Base-by-base conservation (phyloP, 257 asterid species). In the Capsicum chinense region DNA sequence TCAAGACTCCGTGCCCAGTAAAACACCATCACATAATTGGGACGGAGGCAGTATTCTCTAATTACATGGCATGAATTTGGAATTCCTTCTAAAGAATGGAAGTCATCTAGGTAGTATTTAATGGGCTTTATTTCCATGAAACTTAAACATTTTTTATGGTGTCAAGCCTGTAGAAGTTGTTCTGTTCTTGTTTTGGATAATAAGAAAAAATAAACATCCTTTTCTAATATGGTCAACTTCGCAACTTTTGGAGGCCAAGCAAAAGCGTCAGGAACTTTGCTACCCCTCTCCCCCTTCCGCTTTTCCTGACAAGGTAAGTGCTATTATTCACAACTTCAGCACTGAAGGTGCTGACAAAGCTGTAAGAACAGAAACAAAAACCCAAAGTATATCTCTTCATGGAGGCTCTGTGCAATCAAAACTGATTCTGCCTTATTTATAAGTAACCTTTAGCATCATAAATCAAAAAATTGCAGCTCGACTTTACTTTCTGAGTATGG, bases 401-500 rank as follows among this genome's bases (percentile, higher is more conserved):
- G 39, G 39, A 47, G 80, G 80, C n/a, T 47, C 42, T 73, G 48
- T 19, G 59, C 42, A 3, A 73, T 47, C 42, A n/a, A 73, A 73
- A 48, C 12, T 73, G 80, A 73, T 5, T 73, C 80, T 50, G 58
- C 59, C 59, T 19, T 19, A 66, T 66, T 73, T 21, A 47, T 39
- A 47, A 50, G 58, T 21, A 5, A 59, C 59, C 59, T 73, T 73
- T 73, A 47, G 11, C 59, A 47, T n/a, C 80, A 19, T 5, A 47
- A 73, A 17, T 44, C 42, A 11, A 73, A 73, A n/a, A 47, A 5
- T 73, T 26, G 42, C 80, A 73, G 80, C 80, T 73, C 16, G 12
- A 19, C 59, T 73, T 73, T 12, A 73, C 58, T 42, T 35, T 19
- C 15, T 11, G 80, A 73, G 42, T 73, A 48, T 26, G 33, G 33